phyloP scores from a whole-genome alignment of 495 filamentous ascomycete species.

The Darksidea phi region DNA sequence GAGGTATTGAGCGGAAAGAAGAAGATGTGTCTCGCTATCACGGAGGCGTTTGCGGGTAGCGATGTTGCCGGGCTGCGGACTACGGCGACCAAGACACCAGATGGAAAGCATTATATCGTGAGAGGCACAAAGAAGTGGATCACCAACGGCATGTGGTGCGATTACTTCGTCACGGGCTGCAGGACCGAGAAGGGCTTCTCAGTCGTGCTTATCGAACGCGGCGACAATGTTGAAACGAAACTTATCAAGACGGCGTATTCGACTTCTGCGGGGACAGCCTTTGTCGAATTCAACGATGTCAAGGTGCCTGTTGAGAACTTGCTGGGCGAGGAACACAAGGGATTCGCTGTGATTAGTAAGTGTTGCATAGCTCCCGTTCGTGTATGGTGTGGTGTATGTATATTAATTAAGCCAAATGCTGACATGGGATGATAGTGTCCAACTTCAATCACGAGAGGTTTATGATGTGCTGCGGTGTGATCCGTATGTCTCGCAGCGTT shows the following conservation, averaged over 20 bases:
- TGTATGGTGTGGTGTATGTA: no score
- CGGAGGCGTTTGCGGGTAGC: constrained; percentile 81
- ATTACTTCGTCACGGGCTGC: constrained; percentile 83
- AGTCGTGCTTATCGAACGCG: constrained; percentile 72
- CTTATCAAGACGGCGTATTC: constrained; percentile 87
- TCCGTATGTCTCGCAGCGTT: constrained; percentile 64
- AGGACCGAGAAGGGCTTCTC: constrained; percentile 79
- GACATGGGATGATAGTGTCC: constrained; percentile 46
- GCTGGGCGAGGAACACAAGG: constrained; percentile 81
- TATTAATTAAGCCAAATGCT: neutral
- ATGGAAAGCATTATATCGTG: constrained; percentile 81
- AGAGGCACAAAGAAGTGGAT: constrained; percentile 95
- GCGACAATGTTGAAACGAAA: constrained; percentile 68
- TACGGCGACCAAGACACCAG: constrained; percentile 75
- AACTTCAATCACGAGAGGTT: constrained; percentile 42
- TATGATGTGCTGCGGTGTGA: constrained; percentile 56
- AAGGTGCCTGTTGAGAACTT: constrained; percentile 79
- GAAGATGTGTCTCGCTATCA: constrained; percentile 85
- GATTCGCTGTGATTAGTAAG: constrained; percentile 74
- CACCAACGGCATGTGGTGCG: constrained; percentile 80
- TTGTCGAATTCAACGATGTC: constrained; percentile 81
- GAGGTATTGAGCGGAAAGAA: constrained; percentile 80
- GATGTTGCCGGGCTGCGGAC: constrained; percentile 83
- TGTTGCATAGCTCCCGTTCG: neutral
- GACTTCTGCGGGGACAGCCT: constrained; percentile 73